A percentile compares a stretch with the other conserved stretches of the same genome.
phyloP scores from a whole-genome alignment of 139 green algal genomes.

The Edaphochlamys debaryana region DNA sequence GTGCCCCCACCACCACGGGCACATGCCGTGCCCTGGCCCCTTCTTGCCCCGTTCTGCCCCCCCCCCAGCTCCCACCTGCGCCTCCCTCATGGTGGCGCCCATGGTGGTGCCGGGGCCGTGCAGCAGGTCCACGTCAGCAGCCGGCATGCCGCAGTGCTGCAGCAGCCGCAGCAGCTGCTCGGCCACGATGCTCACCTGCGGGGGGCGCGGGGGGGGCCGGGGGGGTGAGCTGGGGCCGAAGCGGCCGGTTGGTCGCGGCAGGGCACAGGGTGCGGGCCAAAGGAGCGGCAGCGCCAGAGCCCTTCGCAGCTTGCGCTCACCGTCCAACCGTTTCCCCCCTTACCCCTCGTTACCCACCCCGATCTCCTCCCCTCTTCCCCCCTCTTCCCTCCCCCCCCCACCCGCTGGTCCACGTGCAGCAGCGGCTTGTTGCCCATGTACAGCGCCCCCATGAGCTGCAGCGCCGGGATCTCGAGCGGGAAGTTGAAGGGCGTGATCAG shows the following conservation, averaged over 20 bases:
- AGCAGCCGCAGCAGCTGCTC: slow-evolving; percentile 96
- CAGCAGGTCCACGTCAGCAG: slow-evolving; percentile 88
- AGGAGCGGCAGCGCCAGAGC: neutral
- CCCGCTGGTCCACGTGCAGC: slow-evolving; percentile 90
- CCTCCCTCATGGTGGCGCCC: slow-evolving; percentile 74
- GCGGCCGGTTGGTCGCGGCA: too few relatives aligned
- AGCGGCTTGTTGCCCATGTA: slow-evolving; percentile 99
- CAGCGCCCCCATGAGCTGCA: slow-evolving; percentile 98
- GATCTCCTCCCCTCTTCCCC: too few relatives aligned
- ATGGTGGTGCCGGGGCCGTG: slow-evolving; percentile 82
- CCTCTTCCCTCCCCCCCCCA: too few relatives aligned
- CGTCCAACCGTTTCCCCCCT: too few relatives aligned
- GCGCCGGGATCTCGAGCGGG: slow-evolving; percentile 96
- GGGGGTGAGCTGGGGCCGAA: neutral
- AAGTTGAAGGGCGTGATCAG: slow-evolving; percentile 99
- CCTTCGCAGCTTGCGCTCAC: too few relatives aligned
- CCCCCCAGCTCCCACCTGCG: too few relatives aligned
- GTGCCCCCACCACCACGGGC: too few relatives aligned
- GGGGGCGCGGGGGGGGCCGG: too few relatives aligned
- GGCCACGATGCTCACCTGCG: slow-evolving; percentile 89
- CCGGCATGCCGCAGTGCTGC: slow-evolving; percentile 88
- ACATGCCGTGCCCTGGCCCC: too few relatives aligned
- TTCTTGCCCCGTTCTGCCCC: too few relatives aligned
- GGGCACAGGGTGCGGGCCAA: neutral
- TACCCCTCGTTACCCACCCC: too few relatives aligned